Base-by-base conservation (phyloP, 805 yeast genomes). In the Barnettozyma salicaria region DNA sequence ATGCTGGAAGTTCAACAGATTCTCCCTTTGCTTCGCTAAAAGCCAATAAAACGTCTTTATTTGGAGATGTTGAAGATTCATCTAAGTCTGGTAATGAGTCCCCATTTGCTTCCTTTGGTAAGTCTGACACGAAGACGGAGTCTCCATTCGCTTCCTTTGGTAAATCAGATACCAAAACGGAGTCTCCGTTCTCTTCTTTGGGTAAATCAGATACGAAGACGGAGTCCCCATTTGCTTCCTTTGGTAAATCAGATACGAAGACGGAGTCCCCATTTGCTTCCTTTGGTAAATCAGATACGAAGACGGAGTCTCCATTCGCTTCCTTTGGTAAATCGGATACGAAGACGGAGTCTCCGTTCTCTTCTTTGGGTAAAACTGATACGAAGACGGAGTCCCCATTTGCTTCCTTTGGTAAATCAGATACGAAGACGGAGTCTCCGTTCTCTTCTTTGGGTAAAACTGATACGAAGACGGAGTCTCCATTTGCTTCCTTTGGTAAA, bases 141-240 rank as follows among this genome's bases (percentile, higher is more conserved):
- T 37, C 50, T n/a, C 36, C 42, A 20, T 45, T 43, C 32, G 41
- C 36, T 3, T 30, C 43, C 14, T 5, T 18, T 5, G 14, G 26
- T 20, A 6, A n/a, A n/a, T n/a, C 13, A 3, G 29, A 28, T 2
- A 20, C 12, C 7, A 36, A 37, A 18, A 22, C 13, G 5, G 43
- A 46, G 16, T 32, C 60, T n/a, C 36, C 53, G 6, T 51, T 52
- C 33, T 40, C 39, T 19, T 32, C 37, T 0, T 37, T 44, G 31
- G 54, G 52, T 9, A 38, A 40, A 16, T 18, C 37, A n/a, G 13
- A 22, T n/a, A 22, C 34, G 8, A 33, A 28, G 16, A n/a, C 41
- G 18, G 37, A 42, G 3, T 49, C 51, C 5, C 42, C 57, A 13
- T 54, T 52, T 34, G 56, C 52, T 19, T 32, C 52, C 1, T 45